Evolutionary conservation across 2,329 filamentous ascomycete genomes (phyloP), one percentile per base, ranked within the genome.

Genomic region (Colletotrichum plurivorum): DNA sequence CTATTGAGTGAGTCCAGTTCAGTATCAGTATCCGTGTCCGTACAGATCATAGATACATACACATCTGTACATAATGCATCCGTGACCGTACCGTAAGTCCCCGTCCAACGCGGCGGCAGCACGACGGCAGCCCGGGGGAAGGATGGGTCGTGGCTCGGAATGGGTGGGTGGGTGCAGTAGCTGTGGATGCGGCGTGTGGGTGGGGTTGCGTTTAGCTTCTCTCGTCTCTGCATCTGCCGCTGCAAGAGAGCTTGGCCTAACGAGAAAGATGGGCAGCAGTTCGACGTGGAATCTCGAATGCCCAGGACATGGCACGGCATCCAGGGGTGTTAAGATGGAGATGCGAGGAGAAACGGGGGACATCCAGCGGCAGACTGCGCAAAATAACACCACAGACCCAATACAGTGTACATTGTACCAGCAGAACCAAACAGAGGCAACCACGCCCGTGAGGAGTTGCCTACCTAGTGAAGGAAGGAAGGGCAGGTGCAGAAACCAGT

Each of bases 221-320:
- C 53, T 48, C 58, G 53, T 49, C 60, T 65, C 48, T 65, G 54
- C 54, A 65, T 65, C 61, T 68, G 61, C 65, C 54, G 54, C 60
- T 68, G 61, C 61, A 68, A 68, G 54, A 64, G 46, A 49, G n/a
- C n/a, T 46, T 22, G 53, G 55, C 60, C 27, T 22, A 49, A 65
- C 16, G 41, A 53, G 48, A 63, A 36, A 36, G 31, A 36, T 36
- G 15, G 61, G 54, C 10, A 46, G 36, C 59, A 57, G 25, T 22
- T 49, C 27, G 51, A 25, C 54, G 49, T 63, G 63, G 52, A 41
- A 48, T 57, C 52, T 22, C 8, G 49, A 39, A 22, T 46, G 52
- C 46, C 39, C 48, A 60, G 63, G 46, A 9, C 18, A 9, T 5
- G 45, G 8, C 43, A 48, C 7, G 9, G 31, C 31, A 36, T 10